Conservation (phyloP, 257 asterid genomes). For the Echites panduratus region DNA sequence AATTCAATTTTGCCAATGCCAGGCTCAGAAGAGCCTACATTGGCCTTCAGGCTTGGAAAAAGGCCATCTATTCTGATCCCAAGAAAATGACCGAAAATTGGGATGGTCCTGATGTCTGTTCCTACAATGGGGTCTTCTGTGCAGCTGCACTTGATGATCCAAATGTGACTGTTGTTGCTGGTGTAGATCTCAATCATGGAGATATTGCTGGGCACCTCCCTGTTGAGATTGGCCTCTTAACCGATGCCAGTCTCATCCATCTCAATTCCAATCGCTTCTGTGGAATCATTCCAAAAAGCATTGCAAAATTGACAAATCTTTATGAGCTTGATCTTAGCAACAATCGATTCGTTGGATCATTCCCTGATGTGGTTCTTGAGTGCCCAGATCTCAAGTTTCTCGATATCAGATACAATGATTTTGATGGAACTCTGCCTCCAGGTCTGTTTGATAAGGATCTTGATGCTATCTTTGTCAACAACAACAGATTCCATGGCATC, state of each 20-base stretch:
- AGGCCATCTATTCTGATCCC: constrained; percentile 72
- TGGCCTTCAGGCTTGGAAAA: constrained; percentile 76
- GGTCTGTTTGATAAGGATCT: constrained; percentile 27
- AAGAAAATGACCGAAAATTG: constrained; percentile 53
- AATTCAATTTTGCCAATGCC: constrained; percentile 22
- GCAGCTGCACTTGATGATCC: constrained; percentile 53
- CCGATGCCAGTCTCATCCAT: constrained; percentile 67
- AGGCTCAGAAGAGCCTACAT: constrained; percentile 53
- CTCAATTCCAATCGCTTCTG: constrained; percentile 75
- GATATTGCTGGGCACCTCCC: constrained; percentile 93
- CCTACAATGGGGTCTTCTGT: constrained; percentile 66
- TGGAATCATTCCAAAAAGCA: constrained; percentile 60
- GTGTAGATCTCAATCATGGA: constrained; percentile 68
- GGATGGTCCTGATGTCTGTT: constrained; percentile 66
- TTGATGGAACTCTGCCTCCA: constrained; percentile 67
- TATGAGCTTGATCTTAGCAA: constrained; percentile 83
- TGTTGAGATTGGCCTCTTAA: constrained; percentile 52
- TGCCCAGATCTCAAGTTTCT: constrained; percentile 55
- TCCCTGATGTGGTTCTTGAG: constrained; percentile 52
- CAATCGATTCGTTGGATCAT: constrained; percentile 78
- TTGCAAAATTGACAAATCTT: constrained; percentile 33
- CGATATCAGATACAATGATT: constrained; percentile 77
- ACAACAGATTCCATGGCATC: constrained; percentile 44
- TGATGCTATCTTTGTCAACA: constrained; percentile 63
- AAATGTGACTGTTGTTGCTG: constrained; percentile 60